These are phyloP conservation scores for Ceratocystis papillata DNA, from an alignment of 2,329 filamentous ascomycete genomes.

Conservation along the genomic window DNA sequence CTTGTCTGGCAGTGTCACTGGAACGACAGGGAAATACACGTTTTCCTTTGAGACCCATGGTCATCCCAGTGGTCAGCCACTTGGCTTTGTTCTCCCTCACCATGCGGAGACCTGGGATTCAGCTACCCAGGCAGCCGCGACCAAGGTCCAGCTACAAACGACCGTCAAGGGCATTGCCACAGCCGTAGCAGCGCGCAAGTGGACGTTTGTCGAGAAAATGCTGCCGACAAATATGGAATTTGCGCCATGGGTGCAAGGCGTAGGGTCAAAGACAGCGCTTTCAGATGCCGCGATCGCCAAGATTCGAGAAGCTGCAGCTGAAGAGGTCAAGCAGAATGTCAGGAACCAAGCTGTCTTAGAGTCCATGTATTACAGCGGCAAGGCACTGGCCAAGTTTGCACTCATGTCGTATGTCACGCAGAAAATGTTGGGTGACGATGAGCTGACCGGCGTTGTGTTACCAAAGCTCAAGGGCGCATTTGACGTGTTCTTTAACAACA, in stretches of 20 bases:
- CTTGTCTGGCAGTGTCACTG: slow-evolving; percentile 52
- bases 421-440: slow-evolving; percentile 49
- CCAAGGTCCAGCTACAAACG: slow-evolving; percentile 56
- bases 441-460: slow-evolving; percentile 48
- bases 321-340: slow-evolving; percentile 69
- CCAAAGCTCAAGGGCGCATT: slow-evolving; percentile 55
- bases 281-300: slow-evolving; percentile 44
- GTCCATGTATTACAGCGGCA: slow-evolving; percentile 91
- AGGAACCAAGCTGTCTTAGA: slow-evolving; percentile 59
- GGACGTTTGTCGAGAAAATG: slow-evolving; percentile 66
- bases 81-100: slow-evolving; percentile 85
- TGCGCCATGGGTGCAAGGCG: slow-evolving; percentile 58
- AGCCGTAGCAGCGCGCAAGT: slow-evolving; percentile 58
- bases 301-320: slow-evolving; percentile 53
- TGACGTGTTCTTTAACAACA: slow-evolving; percentile 53
- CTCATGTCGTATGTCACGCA: slow-evolving; percentile 54
- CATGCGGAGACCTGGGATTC: slow-evolving; percentile 65
- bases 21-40: slow-evolving; percentile 56
- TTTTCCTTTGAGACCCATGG: slow-evolving; percentile 66
- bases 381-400: slow-evolving; percentile 69
- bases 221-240: slow-evolving; percentile 68
- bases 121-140: slow-evolving; percentile 40
- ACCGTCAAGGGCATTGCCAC: slow-evolving; percentile 76
- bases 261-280: slow-evolving; percentile 39
- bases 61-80: slow-evolving; percentile 45